Conservation (phyloP, 2,329 filamentous ascomycete species). For the Paracoccidioides brasiliensis region DNA sequence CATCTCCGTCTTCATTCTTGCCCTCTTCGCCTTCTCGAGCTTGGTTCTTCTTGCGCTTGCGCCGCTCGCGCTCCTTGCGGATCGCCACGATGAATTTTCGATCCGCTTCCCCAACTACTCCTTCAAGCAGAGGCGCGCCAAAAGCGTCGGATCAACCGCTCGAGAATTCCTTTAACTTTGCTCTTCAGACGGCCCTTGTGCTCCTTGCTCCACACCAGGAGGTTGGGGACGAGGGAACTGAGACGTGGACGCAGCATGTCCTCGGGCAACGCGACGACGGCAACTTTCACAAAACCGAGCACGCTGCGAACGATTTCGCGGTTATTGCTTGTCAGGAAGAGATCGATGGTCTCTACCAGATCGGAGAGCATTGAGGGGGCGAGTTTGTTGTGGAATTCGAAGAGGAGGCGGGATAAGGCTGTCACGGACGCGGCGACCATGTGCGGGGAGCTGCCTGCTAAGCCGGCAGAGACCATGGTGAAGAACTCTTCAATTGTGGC, state of each 20-base stretch:
- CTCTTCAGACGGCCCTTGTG: slow-evolving; percentile 95
- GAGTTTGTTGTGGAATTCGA: slow-evolving; percentile 68
- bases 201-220: slow-evolving; percentile 94
- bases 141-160: slow-evolving; percentile 91
- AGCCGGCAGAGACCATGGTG: slow-evolving; percentile 93
- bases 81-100: slow-evolving; percentile 88
- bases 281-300: slow-evolving; percentile 93
- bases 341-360: slow-evolving; percentile 84
- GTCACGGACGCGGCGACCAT: slow-evolving; percentile 98
- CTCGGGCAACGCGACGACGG: slow-evolving; percentile 70
- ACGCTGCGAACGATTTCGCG: slow-evolving; percentile 92
- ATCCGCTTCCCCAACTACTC: slow-evolving; percentile 70
- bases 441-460: slow-evolving; percentile 84
- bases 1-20: slow-evolving; percentile 38
- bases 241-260: slow-evolving; percentile 69
- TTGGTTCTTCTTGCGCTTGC: slow-evolving; percentile 75
- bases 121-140: slow-evolving; percentile 67
- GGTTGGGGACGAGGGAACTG: slow-evolving; percentile 64
- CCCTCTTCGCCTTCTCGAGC: slow-evolving; percentile 46
- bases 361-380: slow-evolving; percentile 60
- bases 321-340: slow-evolving; percentile 93
- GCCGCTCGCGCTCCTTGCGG: slow-evolving; percentile 82
- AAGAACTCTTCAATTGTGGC: slow-evolving; percentile 91
- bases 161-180: slow-evolving; percentile 96
- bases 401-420: slow-evolving; percentile 82